phyloP scores from a whole-genome alignment of 73 alveolate genomes.

The Paramecium sonneborni region DNA sequence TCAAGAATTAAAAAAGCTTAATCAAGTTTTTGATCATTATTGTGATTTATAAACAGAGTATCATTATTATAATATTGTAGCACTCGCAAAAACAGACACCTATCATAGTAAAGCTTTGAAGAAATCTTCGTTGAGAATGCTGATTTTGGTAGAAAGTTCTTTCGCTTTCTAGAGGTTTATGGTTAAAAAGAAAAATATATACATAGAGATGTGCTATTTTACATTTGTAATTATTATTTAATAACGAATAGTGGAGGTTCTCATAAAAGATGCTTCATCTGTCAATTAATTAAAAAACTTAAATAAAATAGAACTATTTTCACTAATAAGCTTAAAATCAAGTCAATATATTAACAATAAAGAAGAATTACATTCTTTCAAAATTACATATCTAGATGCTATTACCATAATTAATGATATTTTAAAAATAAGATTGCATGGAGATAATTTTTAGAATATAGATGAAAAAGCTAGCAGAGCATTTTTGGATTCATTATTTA shows the following conservation, averaged over 20 bases:
- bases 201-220: not conserved
- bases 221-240: conserved; percentile 5
- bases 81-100: conserved; percentile 48
- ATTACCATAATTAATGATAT: conserved; percentile 1
- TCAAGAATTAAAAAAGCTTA: not conserved
- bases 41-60: conserved; percentile 40
- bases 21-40: conserved; percentile 5
- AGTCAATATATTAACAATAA: not conserved
- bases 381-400: conserved; percentile 33
- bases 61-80: not conserved
- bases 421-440: not conserved
- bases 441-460: not conserved
- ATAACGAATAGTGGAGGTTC: conserved; percentile 59
- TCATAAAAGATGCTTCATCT: not conserved
- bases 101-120: conserved; percentile 9
- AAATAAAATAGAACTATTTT: conserved; percentile 6
- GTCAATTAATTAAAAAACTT: not conserved
- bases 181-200: conserved; percentile 37
- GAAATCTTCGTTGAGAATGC: conserved; percentile 52
- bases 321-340: not conserved
- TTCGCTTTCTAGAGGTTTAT: conserved; percentile 11
- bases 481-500: not conserved
- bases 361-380: conserved; percentile 11
- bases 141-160: conserved; percentile 34
- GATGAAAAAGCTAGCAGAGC: conserved; percentile 54